phyloP scores from a whole-genome alignment of 2,329 filamentous ascomycete species.

The Fonsecaea monophora region DNA sequence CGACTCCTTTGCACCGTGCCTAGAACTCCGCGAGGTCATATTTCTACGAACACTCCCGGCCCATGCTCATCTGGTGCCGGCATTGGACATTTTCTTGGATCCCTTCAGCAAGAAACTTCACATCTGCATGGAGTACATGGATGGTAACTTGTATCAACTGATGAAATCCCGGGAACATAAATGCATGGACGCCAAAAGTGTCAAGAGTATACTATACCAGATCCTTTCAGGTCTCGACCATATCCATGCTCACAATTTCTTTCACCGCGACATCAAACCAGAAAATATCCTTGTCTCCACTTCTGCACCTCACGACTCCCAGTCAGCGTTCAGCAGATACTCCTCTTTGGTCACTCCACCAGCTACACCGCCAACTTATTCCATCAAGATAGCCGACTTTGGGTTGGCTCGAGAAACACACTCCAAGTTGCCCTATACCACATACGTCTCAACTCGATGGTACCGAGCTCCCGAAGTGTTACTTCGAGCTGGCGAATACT shows the following conservation, averaged over 20 bases:
- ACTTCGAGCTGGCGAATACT: conserved; percentile 91
- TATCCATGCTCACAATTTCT: conserved; percentile 96
- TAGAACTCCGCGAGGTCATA: conserved; percentile 95
- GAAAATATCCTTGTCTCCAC: conserved; percentile 98
- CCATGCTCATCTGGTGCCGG: conserved; percentile 93
- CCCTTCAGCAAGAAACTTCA: conserved; percentile 95
- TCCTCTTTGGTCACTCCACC: conserved; percentile 92
- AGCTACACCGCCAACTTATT: conserved; percentile 90
- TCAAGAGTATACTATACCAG: conserved; percentile 97
- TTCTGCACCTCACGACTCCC: conserved; percentile 79
- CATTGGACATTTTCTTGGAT: conserved; percentile 96
- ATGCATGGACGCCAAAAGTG: conserved; percentile 82
- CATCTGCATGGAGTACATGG: conserved; percentile 99
- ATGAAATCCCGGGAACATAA: conserved; percentile 99
- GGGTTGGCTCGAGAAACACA: conserved; percentile 96
- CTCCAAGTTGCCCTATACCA: conserved; percentile 95
- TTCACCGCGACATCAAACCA: conserved; percentile 98
- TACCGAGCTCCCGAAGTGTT: conserved; percentile 93
- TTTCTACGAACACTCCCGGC: conserved; percentile 87
- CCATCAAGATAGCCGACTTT: conserved; percentile 98
- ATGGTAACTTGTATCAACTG: conserved; percentile 96
- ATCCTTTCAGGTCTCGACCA: conserved; percentile 96
- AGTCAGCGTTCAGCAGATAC: conserved; percentile 88
- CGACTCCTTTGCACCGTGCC: conserved; percentile 85
- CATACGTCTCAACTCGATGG: conserved; percentile 97